Evolutionary conservation across 805 yeast genomes (phyloP), one percentile per base, ranked within the genome.

Genomic region (Saccharomyces cerevisiae): DNA sequence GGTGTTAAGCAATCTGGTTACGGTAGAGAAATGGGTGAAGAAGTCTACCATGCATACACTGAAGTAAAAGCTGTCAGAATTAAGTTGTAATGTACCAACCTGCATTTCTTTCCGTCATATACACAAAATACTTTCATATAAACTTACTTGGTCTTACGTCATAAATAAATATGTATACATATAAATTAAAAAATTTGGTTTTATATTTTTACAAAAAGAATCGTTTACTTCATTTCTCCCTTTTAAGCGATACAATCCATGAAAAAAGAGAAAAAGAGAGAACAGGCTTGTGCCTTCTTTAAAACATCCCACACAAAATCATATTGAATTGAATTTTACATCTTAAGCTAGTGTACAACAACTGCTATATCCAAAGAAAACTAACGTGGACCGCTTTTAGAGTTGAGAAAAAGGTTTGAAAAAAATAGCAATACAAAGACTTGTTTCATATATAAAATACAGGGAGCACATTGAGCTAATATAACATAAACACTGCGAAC

Each of bases 11-110:
- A 84, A 74, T 82, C 88, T 58, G 92, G 92, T 71, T 79, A 85
- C 70, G 94, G 94, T 70, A 83, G 89, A 77, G 94, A 86, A 76
- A 84, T 86, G 91, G 94, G 94, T 73, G 72, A 72, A 49, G 90
- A 85, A 68, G 89, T 86, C 51, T 78, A 84, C 60, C 89, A 84
- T 61, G 81, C 82, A 75, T 86, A 85, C 78, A 81, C 86, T 55
- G 89, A 85, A 72, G 77, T 77, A 59, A 86, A 85, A 74, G 87
- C 89, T 59, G 86, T 86, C 57, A 83, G 94, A 80, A 73, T 75
- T 57, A 79, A 72, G 59, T 62, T 72, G 55, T 64, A 60, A 52
- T 26, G 30, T 46, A 46, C 30, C 27, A 46, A 21, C 11, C 8
- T 36, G 22, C 43, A 36, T 36, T 17, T 17, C 17, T n/a, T 13